phyloP scores from a whole-genome alignment of 768 basidiomycete genomes.

The Sistotremastrum suecicum region DNA sequence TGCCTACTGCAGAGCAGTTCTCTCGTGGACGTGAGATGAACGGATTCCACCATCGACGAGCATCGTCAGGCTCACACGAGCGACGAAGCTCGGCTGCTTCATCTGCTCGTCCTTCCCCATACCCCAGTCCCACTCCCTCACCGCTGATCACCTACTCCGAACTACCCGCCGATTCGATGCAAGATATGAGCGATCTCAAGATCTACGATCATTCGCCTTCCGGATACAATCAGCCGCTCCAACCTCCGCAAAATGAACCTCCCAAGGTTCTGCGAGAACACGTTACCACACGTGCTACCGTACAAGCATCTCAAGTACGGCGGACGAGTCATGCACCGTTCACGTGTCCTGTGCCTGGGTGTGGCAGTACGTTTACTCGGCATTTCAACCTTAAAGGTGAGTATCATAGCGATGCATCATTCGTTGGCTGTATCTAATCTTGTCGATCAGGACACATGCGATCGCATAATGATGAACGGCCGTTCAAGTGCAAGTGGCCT shows the following conservation, averaged over 20 bases:
- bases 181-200: background rate
- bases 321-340: conserved; percentile 85
- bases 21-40: no score
- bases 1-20: no score
- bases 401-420: conserved; percentile 9
- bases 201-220: background rate
- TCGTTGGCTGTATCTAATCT: conserved; percentile 3
- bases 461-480: conserved; percentile 88
- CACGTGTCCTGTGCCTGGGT: conserved; percentile 66
- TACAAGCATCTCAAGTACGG: conserved; percentile 71
- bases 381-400: conserved; percentile 87
- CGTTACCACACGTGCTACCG: conserved; percentile 84
- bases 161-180: no score
- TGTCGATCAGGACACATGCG: conserved; percentile 64
- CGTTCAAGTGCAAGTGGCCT: conserved; percentile 90
- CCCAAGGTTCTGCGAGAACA: conserved; percentile 49
- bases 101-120: no score
- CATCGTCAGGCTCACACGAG: no score
- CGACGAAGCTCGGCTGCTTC: no score
- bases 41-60: no score
- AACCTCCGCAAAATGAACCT: background rate
- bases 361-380: conserved; percentile 79
- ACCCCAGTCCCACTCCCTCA: no score
- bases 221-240: background rate
- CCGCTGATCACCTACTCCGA: no score